Evolutionary conservation across 139 green algal genomes (phyloP).

Genomic region (Astrephomene gubernaculifera): DNA sequence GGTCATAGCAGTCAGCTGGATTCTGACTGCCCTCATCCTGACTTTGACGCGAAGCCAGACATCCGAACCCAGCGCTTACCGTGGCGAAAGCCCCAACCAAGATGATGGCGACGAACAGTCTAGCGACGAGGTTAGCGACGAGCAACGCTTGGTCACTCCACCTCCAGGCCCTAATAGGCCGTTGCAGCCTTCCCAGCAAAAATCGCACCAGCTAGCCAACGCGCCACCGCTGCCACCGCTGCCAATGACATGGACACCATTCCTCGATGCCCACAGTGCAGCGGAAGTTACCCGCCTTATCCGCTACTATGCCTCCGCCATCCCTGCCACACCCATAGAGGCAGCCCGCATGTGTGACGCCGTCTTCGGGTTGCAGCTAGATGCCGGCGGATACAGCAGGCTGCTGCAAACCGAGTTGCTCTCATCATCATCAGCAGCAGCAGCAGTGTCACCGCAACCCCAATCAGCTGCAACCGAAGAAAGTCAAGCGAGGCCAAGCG

Average conservation of each 20-base stretch:
- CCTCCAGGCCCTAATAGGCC: neutral
- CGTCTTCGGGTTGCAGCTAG: slow-evolving; percentile 2
- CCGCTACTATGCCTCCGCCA: neutral
- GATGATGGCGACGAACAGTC: too few relatives aligned
- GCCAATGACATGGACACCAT: neutral
- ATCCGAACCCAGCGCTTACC: neutral
- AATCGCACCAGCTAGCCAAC: too few relatives aligned
- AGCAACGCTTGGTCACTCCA: neutral
- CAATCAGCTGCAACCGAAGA: neutral
- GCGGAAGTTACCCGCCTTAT: neutral
- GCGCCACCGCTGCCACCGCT: too few relatives aligned
- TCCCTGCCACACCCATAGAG: slow-evolving; percentile 1
- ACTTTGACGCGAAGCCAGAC: neutral
- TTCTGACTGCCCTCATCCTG: slow-evolving; percentile 17
- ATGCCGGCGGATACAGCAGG: neutral
- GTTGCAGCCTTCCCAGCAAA: neutral
- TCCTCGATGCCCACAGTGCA: neutral
- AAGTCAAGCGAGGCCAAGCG: neutral
- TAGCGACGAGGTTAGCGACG: neutral
- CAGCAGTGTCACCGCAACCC: too few relatives aligned
- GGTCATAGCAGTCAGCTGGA: slow-evolving; percentile 1
- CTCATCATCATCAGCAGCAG: too few relatives aligned
- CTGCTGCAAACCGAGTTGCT: neutral
- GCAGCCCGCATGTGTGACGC: neutral
- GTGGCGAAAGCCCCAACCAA: too few relatives aligned